Conservation (phyloP, 163 green algal genomes). For the Scenedesmus sp. region DNA sequence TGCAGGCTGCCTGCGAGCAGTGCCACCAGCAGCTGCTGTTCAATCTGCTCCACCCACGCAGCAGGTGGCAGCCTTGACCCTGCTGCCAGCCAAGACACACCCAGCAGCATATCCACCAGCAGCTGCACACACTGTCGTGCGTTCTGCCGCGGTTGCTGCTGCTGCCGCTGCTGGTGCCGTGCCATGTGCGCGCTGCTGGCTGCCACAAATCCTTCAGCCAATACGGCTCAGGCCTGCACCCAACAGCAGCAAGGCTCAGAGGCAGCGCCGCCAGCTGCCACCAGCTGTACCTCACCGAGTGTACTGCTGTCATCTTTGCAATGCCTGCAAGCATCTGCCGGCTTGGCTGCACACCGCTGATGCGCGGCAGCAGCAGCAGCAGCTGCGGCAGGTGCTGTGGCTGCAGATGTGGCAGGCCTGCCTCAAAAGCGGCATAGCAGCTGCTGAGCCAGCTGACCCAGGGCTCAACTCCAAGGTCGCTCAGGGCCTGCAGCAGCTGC, state of each 20-base stretch:
- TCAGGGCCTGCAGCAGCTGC: constrained; percentile 9
- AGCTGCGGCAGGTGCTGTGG: constrained; percentile 34
- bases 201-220: constrained; percentile 36
- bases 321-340: constrained; percentile 8
- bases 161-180: constrained; percentile 30
- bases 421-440: neutral
- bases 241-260: neutral
- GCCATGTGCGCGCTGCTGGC: neutral
- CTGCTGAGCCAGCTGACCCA: constrained; percentile 11
- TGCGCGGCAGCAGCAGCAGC: neutral
- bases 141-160: neutral
- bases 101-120: constrained; percentile 12
- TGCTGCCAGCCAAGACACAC: constrained; percentile 5
- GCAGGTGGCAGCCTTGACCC: neutral
- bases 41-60: neutral
- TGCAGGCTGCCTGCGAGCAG: neutral
- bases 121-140: neutral
- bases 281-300: neutral
- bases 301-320: constrained; percentile 28
- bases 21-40: constrained; percentile 5
- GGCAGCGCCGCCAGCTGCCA: constrained; percentile 12
- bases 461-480: constrained; percentile 23
- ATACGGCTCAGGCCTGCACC: constrained; percentile 1
- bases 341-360: neutral
- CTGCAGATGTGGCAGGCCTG: constrained; percentile 3